Percentiles rank a stretch among this genome's conserved stretches.
Conservation (phyloP, 495 filamentous ascomycete genomes). For the Penicillium alfredii region DNA sequence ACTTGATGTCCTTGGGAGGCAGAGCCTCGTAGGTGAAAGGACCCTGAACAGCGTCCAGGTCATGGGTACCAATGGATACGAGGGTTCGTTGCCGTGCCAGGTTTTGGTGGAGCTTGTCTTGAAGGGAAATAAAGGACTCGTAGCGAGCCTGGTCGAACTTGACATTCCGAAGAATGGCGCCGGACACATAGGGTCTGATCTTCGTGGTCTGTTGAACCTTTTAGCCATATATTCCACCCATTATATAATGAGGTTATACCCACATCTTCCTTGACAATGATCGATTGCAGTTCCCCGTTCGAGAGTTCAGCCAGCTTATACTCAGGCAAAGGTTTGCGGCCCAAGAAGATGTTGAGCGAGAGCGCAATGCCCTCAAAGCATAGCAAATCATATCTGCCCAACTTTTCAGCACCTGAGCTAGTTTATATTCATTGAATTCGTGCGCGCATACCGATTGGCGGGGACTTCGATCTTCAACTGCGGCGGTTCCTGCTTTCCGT, state of each 20-base stretch:
- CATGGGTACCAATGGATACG: constrained; percentile 94
- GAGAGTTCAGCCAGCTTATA: constrained; percentile 67
- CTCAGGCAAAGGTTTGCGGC: constrained; percentile 64
- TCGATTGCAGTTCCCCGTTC: constrained; percentile 66
- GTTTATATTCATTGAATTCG: neutral
- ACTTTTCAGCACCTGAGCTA: constrained; percentile 19
- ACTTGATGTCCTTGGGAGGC: constrained; percentile 86
- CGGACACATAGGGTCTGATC: constrained; percentile 80
- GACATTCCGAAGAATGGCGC: constrained; percentile 80
- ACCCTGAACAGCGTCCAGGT: constrained; percentile 86
- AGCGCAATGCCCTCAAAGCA: constrained; percentile 96
- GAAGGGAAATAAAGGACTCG: constrained; percentile 93
- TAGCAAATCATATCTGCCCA: constrained; percentile 84
- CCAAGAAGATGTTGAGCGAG: constrained; percentile 92
- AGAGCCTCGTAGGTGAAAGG: constrained; percentile 96
- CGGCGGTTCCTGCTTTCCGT: constrained; percentile 77
- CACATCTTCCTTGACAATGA: constrained; percentile 70
- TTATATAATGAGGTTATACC: constrained; percentile 11
- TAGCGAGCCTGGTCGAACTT: constrained; percentile 87
- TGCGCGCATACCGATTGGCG: constrained; percentile 64
- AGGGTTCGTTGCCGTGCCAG: constrained; percentile 87
- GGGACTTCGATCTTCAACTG: constrained; percentile 98
- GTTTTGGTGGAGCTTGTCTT: constrained; percentile 98
- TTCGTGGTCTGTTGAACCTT: constrained; percentile 73
- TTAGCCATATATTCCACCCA: neutral